Evolutionary conservation across 768 basidiomycete species (phyloP).

Genomic region (Trametopsis cervina): DNA sequence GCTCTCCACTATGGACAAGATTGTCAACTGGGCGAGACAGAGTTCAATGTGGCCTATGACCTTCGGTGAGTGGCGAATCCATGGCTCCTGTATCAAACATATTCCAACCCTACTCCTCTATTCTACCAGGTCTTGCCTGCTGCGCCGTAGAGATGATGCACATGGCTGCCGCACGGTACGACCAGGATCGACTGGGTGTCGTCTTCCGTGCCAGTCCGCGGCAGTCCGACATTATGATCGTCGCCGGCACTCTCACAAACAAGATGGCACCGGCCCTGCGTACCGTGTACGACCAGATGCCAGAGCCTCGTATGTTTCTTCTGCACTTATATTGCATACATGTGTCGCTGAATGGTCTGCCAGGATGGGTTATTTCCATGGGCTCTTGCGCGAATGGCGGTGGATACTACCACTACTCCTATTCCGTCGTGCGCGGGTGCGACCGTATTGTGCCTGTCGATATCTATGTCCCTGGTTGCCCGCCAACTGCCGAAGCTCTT

Average conservation of each 20-base stretch:
- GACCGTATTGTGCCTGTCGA: slow-evolving; percentile 99
- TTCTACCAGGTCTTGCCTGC: slow-evolving; percentile 76
- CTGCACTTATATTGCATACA: background rate
- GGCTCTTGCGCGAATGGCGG: slow-evolving; percentile 99
- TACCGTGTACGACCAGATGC: slow-evolving; percentile 98
- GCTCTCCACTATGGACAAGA: slow-evolving; percentile 90
- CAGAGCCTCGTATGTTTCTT: slow-evolving; percentile 72
- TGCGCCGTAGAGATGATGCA: slow-evolving; percentile 99
- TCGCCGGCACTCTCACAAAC: slow-evolving; percentile 97
- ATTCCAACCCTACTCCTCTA: background rate
- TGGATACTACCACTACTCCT: slow-evolving; percentile 97
- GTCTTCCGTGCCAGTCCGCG: slow-evolving; percentile 99
- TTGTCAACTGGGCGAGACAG: slow-evolving; percentile 96
- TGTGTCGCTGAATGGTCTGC: slow-evolving; percentile 52
- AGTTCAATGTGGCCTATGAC: slow-evolving; percentile 99
- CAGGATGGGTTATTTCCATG: slow-evolving; percentile 99
- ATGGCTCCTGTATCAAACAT: background rate
- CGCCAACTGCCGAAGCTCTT: slow-evolving; percentile 92
- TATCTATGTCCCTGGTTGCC: slow-evolving; percentile 96
- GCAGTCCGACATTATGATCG: slow-evolving; percentile 98
- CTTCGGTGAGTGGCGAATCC: slow-evolving; percentile 47
- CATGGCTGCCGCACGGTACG: slow-evolving; percentile 98
- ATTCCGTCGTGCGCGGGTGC: slow-evolving; percentile 97
- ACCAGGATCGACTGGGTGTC: slow-evolving; percentile 95
- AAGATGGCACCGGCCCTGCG: slow-evolving; percentile 99